A percentile compares a stretch with the other conserved stretches of the same genome.
These are phyloP conservation scores for Physcia stellaris DNA, from an alignment of 495 filamentous ascomycete genomes.

Conservation along the genomic window DNA sequence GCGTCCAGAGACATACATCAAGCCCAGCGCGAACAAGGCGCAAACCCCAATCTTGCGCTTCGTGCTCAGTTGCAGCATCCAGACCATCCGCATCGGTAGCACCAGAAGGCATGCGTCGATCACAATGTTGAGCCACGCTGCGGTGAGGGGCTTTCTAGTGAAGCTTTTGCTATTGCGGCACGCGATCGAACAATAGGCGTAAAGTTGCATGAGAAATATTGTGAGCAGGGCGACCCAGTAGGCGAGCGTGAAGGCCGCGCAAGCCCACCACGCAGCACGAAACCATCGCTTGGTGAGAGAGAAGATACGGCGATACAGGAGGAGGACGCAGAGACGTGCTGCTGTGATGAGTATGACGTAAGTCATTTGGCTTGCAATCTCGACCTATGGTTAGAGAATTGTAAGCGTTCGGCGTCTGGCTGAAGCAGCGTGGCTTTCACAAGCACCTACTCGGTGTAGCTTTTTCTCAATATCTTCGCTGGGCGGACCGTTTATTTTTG, in stretches of 20 bases:
- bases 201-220: neutral
- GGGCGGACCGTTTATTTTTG: neutral
- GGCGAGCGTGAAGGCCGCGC: neutral
- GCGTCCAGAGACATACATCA: too few species aligned
- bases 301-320: neutral
- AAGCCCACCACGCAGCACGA: neutral
- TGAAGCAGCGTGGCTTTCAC: neutral
- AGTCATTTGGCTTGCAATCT: neutral
- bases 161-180: too few species aligned
- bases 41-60: too few species aligned
- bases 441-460: neutral
- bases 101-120: too few species aligned
- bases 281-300: neutral
- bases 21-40: too few species aligned
- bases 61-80: too few species aligned
- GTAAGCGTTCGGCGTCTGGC: too few species aligned
- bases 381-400: too few species aligned
- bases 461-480: neutral
- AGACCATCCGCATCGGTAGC: too few species aligned
- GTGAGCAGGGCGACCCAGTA: neutral
- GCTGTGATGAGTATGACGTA: neutral
- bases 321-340: neutral
- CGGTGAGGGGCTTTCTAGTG: too few species aligned
- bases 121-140: too few species aligned
- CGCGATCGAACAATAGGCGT: too few species aligned